phyloP scores from a whole-genome alignment of 768 basidiomycete genomes.

The Harrya chromipes region DNA sequence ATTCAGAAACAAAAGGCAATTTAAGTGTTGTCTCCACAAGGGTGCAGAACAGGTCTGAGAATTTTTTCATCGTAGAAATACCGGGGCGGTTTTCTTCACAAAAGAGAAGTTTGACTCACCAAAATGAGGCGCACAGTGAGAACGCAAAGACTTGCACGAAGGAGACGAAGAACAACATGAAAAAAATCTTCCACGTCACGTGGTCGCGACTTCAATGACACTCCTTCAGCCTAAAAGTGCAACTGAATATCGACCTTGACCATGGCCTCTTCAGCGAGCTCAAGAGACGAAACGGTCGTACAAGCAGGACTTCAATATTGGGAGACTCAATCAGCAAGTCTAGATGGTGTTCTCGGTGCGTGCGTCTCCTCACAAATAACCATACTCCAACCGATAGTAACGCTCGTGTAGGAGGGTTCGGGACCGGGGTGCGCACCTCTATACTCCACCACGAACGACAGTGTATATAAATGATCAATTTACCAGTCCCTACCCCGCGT shows the following conservation, averaged over 20 bases:
- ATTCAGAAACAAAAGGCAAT: slow-evolving; percentile 25
- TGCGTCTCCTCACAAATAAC: slow-evolving; percentile 19
- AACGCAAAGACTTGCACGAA: no score
- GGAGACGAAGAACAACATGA: no score
- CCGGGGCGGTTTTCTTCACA: neutral
- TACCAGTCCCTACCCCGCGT: slow-evolving; percentile 80
- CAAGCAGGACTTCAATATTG: slow-evolving; percentile 85
- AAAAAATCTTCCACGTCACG: slow-evolving; percentile 4
- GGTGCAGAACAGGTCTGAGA: slow-evolving; percentile 32
- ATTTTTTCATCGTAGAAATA: slow-evolving; percentile 19
- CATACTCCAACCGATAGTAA: slow-evolving; percentile 16
- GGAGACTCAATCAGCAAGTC: slow-evolving; percentile 73
- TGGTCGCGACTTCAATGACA: slow-evolving; percentile 1
- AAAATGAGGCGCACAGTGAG: neutral
- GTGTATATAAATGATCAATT: neutral
- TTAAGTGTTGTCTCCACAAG: slow-evolving; percentile 24
- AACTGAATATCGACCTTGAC: neutral
- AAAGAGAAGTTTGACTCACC: slow-evolving; percentile 11
- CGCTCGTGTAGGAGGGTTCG: slow-evolving; percentile 43
- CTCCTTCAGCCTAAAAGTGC: no score
- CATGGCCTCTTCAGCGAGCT: slow-evolving; percentile 13
- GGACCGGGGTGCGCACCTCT: slow-evolving; percentile 44
- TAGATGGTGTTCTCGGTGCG: slow-evolving; percentile 87
- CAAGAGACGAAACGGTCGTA: slow-evolving; percentile 49
- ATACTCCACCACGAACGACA: neutral